Evolutionary conservation across 768 basidiomycete species (phyloP).

Genomic region (Boletus vinaceobasis): DNA sequence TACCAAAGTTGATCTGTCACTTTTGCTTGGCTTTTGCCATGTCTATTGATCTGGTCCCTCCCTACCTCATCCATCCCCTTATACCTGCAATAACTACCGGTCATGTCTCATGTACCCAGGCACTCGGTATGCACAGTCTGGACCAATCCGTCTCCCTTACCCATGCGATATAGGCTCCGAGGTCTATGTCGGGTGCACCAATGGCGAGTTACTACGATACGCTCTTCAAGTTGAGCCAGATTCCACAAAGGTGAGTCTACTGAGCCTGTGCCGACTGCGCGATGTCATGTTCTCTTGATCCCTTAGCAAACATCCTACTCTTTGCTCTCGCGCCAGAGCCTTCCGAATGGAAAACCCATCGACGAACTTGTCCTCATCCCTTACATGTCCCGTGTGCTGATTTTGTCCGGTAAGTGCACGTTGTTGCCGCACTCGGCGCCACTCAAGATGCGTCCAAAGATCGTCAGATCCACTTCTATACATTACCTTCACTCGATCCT

Average conservation of each 20-base stretch:
- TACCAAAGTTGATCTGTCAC: slow-evolving; percentile 1
- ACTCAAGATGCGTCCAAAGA: slow-evolving; percentile 33
- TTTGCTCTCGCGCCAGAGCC: slow-evolving; percentile 62
- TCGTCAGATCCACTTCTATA: slow-evolving; percentile 71
- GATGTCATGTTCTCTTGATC: not conserved
- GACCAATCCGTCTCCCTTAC: not conserved
- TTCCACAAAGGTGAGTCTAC: slow-evolving; percentile 41
- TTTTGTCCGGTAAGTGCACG: slow-evolving; percentile 63
- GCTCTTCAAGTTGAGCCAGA: slow-evolving; percentile 57
- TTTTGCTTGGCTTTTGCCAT: slow-evolving; percentile 3
- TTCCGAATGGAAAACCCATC: slow-evolving; percentile 67
- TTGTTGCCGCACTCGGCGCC: not conserved
- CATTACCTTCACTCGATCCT: slow-evolving; percentile 75
- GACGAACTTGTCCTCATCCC: slow-evolving; percentile 81
- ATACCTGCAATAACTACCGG: slow-evolving; percentile 35
- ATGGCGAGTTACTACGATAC: slow-evolving; percentile 81
- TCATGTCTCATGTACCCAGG: slow-evolving; percentile 47
- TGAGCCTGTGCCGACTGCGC: not conserved
- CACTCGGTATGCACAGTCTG: slow-evolving; percentile 42
- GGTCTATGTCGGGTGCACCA: slow-evolving; percentile 81
- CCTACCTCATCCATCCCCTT: slow-evolving; percentile 54
- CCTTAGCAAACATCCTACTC: slow-evolving; percentile 57
- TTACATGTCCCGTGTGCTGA: slow-evolving; percentile 66
- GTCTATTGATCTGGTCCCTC: slow-evolving; percentile 45
- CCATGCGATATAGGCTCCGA: slow-evolving; percentile 58